A percentile compares a stretch with the other conserved stretches of the same genome.
Evolutionary conservation across 495 filamentous ascomycete genomes (phyloP).

Genomic region (Penicillium canescens): DNA sequence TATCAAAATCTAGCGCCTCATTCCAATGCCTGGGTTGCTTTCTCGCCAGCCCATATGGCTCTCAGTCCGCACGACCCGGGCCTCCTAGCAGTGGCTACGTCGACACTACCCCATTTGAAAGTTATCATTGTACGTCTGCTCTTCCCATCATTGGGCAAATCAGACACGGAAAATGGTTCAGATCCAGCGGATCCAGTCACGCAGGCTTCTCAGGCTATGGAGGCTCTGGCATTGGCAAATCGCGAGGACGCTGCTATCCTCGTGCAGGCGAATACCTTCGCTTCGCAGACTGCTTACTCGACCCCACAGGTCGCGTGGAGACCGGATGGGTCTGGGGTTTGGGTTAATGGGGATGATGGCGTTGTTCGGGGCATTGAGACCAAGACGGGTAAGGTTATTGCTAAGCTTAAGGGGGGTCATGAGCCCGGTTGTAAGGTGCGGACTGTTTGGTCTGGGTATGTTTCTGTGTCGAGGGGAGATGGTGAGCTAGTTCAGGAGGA

Average conservation of each 20-base stretch:
- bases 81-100: conserved; percentile 63
- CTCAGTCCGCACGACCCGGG: conserved; percentile 54
- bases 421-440: conserved; percentile 62
- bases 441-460: conserved; percentile 62
- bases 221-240: conserved; percentile 50
- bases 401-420: conserved; percentile 54
- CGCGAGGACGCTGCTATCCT: conserved; percentile 61
- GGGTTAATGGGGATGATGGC: conserved; percentile 72
- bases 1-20: conserved; percentile 64
- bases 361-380: conserved; percentile 63
- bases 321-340: conserved; percentile 63
- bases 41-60: conserved; percentile 60
- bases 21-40: conserved; percentile 64
- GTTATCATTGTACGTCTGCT: conserved; percentile 62
- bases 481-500: conserved; percentile 40
- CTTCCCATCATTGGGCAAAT: conserved; percentile 36
- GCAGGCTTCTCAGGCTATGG: conserved; percentile 52
- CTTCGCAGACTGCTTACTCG: conserved; percentile 68
- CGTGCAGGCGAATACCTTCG: conserved; percentile 59
- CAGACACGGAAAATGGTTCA: not conserved
- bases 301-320: conserved; percentile 67
- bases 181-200: conserved; percentile 24
- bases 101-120: conserved; percentile 64
- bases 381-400: conserved; percentile 58
- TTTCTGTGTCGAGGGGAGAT: conserved; percentile 33